phyloP scores from a whole-genome alignment of 2,329 filamentous ascomycete genomes.

The Ampelomyces quisqualis region DNA sequence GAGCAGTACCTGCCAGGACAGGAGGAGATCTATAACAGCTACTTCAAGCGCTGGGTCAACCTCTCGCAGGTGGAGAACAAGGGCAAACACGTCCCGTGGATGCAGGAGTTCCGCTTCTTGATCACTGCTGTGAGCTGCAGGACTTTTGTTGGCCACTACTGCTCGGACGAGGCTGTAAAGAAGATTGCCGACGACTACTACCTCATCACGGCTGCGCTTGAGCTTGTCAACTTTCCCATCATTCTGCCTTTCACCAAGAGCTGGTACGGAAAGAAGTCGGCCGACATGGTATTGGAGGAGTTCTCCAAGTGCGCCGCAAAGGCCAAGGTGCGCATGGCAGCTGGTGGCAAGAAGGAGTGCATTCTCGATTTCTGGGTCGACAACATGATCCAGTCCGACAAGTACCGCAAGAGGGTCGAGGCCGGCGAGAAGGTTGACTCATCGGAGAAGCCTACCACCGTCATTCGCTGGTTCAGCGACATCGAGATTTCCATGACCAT shows the following conservation, averaged over 20 bases:
- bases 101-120: constrained; percentile 88
- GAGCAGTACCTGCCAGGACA: constrained; percentile 87
- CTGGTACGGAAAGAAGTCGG: constrained; percentile 95
- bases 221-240: constrained; percentile 86
- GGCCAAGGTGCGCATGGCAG: constrained; percentile 87
- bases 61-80: constrained; percentile 68
- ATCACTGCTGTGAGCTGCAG: constrained; percentile 94
- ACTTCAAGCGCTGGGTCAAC: constrained; percentile 76
- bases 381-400: constrained; percentile 78
- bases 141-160: constrained; percentile 97
- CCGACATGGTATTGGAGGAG: constrained; percentile 86
- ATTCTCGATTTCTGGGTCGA: constrained; percentile 93
- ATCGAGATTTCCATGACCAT: constrained; percentile 90
- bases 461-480: constrained; percentile 85
- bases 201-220: constrained; percentile 89
- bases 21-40: constrained; percentile 85
- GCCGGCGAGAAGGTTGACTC: constrained; percentile 61
- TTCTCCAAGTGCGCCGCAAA: constrained; percentile 91
- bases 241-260: constrained; percentile 94
- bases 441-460: constrained; percentile 75
- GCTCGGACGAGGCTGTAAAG: constrained; percentile 84
- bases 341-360: constrained; percentile 81
- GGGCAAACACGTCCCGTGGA: constrained; percentile 79
- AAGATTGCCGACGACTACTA: constrained; percentile 97
- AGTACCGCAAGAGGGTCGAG: constrained; percentile 75